These are phyloP conservation scores for Pulicaria dysenterica DNA, from an alignment of 129 eudicot genomes.

Conservation along the genomic window DNA sequence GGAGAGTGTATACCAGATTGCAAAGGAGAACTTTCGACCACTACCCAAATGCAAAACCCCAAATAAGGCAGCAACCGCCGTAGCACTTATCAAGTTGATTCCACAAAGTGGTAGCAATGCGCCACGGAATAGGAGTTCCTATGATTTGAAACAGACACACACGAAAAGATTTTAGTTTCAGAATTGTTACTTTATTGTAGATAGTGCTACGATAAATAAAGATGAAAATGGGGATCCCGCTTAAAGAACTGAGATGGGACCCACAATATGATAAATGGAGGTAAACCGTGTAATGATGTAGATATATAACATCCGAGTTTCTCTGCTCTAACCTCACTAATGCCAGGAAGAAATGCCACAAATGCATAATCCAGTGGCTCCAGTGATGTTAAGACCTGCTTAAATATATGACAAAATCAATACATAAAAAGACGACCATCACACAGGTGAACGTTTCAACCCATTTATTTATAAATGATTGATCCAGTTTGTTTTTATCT, in stretches of 20 bases:
- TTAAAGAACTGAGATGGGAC: conserved; percentile 28
- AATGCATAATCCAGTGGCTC: conserved; percentile 68
- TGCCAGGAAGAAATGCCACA: conserved; percentile 87
- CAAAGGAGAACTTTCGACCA: conserved; percentile 86
- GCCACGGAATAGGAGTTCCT: conserved; percentile 94
- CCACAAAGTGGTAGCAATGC: conserved; percentile 84
- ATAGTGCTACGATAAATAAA: conserved; percentile 18
- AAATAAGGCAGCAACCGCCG: conserved; percentile 68
- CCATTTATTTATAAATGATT: not conserved
- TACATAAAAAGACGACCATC: not conserved
- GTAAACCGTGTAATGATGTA: conserved; percentile 4
- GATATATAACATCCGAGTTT: not conserved
- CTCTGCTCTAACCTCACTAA: conserved; percentile 67
- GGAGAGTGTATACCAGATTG: conserved; percentile 65
- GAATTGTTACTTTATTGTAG: not conserved
- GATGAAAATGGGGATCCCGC: conserved; percentile 19
- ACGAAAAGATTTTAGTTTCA: not conserved
- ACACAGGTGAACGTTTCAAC: not conserved
- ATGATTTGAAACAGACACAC: conserved; percentile 4
- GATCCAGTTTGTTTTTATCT: not conserved
- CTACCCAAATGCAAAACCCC: conserved; percentile 90
- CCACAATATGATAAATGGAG: conserved; percentile 14
- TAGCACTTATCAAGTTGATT: conserved; percentile 54
- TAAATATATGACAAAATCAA: not conserved
- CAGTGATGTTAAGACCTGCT: conserved; percentile 82